Evolutionary conservation across 2,329 filamentous ascomycete genomes (phyloP), one percentile per base, ranked within the genome.

Genomic region (Trichoderma hamatum): DNA sequence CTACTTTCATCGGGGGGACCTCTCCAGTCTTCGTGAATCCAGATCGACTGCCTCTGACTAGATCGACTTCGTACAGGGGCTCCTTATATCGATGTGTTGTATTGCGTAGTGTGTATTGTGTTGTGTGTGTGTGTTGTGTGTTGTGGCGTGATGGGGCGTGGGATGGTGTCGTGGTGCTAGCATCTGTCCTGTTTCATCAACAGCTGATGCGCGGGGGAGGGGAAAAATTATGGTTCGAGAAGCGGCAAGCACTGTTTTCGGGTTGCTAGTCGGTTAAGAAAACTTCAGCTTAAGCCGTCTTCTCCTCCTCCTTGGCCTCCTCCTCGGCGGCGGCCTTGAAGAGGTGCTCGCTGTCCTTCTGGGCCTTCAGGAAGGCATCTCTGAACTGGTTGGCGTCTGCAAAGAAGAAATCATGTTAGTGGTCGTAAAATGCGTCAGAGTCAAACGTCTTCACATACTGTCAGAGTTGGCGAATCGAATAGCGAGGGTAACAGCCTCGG

Each of bases 381-480:
- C 97, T 98, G 89, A 99, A 98, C 71, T 89, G 85, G 82, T 97
- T 97, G 85, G 96, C 96, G 78, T 98, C 94, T 97, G 73, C 13
- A 51, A 10, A 49, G 11, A 26, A 21, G 5, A 7, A 21, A 19
- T 52, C 46, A n/a, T 69, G 49, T 68, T 70, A 67, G 68, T 21
- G 21, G 9, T 34, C 56, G 39, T 19, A 19, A 11, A n/a, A 14
- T 3, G 10, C 19, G 4, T 11, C 11, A 32, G 56, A 32, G 26
- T 32, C 49, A 54, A 13, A 24, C 14, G 11, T 26, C 32, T 49
- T 21, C 67, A 87, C 91, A 80, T 87, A 97, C 94, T 98, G 80
- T 99, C 96, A 75, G 92, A 91, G 87, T 98, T 99, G 84, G 92
- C 95, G 78, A 99, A 97, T 75, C 96, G 94, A 77, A 99, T 98